These are phyloP conservation scores for Apiospora sp. DNA, from an alignment of 2,329 filamentous ascomycete genomes.

Conservation along the genomic window DNA sequence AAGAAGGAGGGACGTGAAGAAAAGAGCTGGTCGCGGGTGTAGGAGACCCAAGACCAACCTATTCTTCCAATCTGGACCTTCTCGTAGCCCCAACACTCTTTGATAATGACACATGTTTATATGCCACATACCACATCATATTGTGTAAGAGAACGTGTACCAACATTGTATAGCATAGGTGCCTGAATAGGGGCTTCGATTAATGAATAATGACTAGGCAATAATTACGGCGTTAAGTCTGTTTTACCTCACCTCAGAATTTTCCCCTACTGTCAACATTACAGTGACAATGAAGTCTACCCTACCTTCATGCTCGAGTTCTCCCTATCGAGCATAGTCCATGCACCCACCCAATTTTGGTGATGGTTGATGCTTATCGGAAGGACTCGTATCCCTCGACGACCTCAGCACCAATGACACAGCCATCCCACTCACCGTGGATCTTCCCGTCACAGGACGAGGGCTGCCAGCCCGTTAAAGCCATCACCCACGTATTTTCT, in stretches of 20 bases:
- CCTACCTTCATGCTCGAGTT: neutral
- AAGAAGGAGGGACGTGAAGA: conserved; percentile 33
- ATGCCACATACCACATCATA: neutral
- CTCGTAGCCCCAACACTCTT: neutral
- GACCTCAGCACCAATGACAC: neutral
- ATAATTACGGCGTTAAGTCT: conserved; percentile 13
- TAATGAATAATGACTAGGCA: conserved; percentile 21
- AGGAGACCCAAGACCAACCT: neutral
- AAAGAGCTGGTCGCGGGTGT: conserved; percentile 4
- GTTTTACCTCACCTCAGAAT: neutral
- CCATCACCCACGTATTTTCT: neutral
- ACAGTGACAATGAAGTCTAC: too few species aligned
- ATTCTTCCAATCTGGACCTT: neutral
- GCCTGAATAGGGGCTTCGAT: neutral
- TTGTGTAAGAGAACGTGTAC: too few species aligned
- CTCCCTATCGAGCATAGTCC: neutral
- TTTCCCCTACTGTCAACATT: neutral
- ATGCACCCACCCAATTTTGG: neutral
- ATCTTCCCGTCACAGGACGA: neutral
- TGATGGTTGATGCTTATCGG: neutral
- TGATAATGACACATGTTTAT: neutral
- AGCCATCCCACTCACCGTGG: neutral
- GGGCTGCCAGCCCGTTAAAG: neutral
- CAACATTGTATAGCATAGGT: neutral
- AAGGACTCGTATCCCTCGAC: neutral